Evolutionary conservation across 768 basidiomycete species (phyloP), one percentile per base, ranked within the genome.

Genomic region (Panaeolus papilionaceus): DNA sequence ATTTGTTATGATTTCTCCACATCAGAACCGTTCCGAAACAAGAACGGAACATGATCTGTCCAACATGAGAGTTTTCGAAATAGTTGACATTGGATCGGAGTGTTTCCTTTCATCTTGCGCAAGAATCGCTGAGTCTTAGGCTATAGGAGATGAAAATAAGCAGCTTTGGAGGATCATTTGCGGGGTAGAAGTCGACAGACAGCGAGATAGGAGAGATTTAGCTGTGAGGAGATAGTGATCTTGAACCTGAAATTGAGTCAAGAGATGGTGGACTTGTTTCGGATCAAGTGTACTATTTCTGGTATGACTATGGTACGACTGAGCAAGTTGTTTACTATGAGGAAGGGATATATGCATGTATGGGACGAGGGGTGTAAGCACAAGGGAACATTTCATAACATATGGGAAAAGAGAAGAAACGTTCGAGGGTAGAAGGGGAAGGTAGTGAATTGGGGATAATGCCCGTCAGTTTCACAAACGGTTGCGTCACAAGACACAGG

Each of bases 401-500:
- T 51, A 33, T 33, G 33, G 47, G 26, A 20, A 51, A 51, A 51
- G 20, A 18, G n/a, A 12, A 51, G 47, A 23, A 51, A 51, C 47
- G 47, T 51, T 51, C 20, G 47, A 51, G 47, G 47, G 47, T 51
- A 51, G 47, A 51, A 51, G 26, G 47, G 20, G 20, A 51, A 11
- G 20, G 3, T 16, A 20, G 47, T 20, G n/a, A 20, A 26, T 49
- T 49, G 42, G 42, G 42, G 42, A 44, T 44, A 44, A 44, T 16
- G 39, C 7, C 42, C 16, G 47, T 51, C 47, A 51, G 14, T 51
- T 26, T 51, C 47, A 47, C 20, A 63, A 38, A 64, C 18, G n/a
- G 45, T 64, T 64, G 42, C 40, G 23, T 64, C 23, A 42, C 63
- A 44, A 20, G 38, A 67, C 39, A 67, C 51, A 40, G 49, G 14